These are phyloP conservation scores for Trichoderma guizhouense DNA, from an alignment of 2,329 filamentous ascomycete genomes.

Conservation along the genomic window DNA sequence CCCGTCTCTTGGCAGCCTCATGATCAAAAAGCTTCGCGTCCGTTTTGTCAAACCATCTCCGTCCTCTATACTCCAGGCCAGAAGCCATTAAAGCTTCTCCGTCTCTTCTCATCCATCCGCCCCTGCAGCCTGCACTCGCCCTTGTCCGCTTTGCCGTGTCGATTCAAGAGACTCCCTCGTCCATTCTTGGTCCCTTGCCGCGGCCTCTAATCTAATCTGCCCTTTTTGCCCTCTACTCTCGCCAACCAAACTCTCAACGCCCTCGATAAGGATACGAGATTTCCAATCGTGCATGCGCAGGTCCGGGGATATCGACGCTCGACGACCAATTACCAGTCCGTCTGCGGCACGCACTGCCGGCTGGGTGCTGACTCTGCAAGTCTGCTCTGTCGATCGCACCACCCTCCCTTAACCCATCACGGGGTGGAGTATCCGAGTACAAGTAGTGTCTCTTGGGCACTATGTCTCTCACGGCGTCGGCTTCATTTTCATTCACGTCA, in stretches of 20 bases:
- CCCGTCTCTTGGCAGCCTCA: constrained; percentile 10
- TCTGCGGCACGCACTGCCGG: neutral
- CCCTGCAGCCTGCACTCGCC: constrained; percentile 1
- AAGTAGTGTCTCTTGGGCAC: neutral
- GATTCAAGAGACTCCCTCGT: neutral
- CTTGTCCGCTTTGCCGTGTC: neutral
- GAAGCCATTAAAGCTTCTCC: neutral
- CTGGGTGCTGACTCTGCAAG: neutral
- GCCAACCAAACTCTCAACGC: neutral
- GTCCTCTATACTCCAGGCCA: neutral
- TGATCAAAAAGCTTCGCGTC: constrained; percentile 6
- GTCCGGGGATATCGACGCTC: neutral
- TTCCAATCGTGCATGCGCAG: neutral
- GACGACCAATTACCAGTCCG: neutral
- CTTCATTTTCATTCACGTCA: neutral
- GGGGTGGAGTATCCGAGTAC: neutral
- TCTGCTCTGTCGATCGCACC: constrained; percentile 12
- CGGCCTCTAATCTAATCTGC: neutral
- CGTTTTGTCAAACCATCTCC: neutral
- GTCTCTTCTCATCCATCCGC: neutral
- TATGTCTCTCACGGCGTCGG: constrained; percentile 18
- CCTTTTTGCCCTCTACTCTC: neutral
- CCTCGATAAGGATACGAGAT: neutral
- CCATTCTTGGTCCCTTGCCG: neutral
- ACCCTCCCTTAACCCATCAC: neutral